phyloP scores from a whole-genome alignment of 2,329 filamentous ascomycete species.

The Nothomitra cinnamomea region DNA sequence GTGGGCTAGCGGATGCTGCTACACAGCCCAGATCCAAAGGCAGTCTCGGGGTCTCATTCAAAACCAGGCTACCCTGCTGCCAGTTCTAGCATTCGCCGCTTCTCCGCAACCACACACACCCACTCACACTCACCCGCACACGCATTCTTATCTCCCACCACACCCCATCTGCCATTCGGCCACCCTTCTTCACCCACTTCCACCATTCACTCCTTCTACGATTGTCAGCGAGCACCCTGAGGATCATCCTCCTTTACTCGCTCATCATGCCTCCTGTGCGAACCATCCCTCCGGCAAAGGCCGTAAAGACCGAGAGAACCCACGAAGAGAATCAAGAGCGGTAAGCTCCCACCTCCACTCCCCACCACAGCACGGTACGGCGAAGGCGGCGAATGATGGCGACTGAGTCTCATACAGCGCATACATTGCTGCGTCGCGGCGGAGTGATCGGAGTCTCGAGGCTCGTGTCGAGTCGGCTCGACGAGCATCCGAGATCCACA shows the following conservation, averaged over 20 bases:
- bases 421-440: constrained; percentile 78
- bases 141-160: too few species aligned
- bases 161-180: too few species aligned
- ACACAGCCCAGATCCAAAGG: too few species aligned
- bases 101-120: too few species aligned
- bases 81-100: too few species aligned
- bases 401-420: constrained; percentile 36
- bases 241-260: neutral
- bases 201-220: too few species aligned
- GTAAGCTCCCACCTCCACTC: constrained; percentile 19
- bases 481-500: constrained; percentile 81
- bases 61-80: too few species aligned
- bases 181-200: too few species aligned
- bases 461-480: constrained; percentile 75
- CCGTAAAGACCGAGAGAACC: constrained; percentile 49
- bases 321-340: constrained; percentile 70
- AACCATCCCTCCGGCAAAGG: constrained; percentile 19
- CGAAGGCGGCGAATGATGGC: constrained; percentile 6
- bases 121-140: too few species aligned
- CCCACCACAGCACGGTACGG: neutral
- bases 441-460: constrained; percentile 74
- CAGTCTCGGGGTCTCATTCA: too few species aligned
- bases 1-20: too few species aligned
- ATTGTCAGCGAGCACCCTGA: neutral
- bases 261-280: constrained; percentile 18